A percentile compares a stretch with the other conserved stretches of the same genome.
These are phyloP conservation scores for Thymus mandschuricus DNA, from an alignment of 257 asterid genomes.

Conservation along the genomic window DNA sequence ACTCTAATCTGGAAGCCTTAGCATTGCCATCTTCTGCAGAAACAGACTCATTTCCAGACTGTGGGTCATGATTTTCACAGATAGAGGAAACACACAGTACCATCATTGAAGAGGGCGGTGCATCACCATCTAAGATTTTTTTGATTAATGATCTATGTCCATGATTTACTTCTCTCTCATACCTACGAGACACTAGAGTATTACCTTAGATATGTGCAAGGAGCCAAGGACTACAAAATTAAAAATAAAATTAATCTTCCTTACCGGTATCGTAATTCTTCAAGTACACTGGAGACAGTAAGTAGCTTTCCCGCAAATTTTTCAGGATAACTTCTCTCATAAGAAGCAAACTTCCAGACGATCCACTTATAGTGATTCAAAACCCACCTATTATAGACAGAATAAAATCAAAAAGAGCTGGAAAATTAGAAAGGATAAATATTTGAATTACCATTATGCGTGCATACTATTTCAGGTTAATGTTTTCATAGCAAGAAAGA, in stretches of 20 bases:
- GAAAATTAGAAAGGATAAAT: slow-evolving; percentile 18
- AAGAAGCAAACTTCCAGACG: slow-evolving; percentile 92
- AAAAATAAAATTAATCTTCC: slow-evolving; percentile 21
- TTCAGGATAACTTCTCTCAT: slow-evolving; percentile 81
- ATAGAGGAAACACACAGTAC: slow-evolving; percentile 84
- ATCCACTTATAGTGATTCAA: slow-evolving; percentile 92
- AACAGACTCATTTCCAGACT: slow-evolving; percentile 45
- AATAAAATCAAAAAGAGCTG: slow-evolving; percentile 16
- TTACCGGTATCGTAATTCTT: slow-evolving; percentile 87
- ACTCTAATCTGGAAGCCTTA: slow-evolving; percentile 58
- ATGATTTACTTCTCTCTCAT: slow-evolving; percentile 90
- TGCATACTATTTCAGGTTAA: background rate
- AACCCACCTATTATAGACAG: slow-evolving; percentile 68
- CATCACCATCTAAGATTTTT: slow-evolving; percentile 88
- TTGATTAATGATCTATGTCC: slow-evolving; percentile 93
- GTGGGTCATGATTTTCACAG: slow-evolving; percentile 42
- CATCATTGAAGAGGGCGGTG: slow-evolving; percentile 78
- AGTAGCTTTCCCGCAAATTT: slow-evolving; percentile 70
- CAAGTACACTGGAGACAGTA: slow-evolving; percentile 77
- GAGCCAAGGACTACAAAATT: slow-evolving; percentile 15
- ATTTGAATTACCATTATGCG: slow-evolving; percentile 1
- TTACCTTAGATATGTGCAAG: slow-evolving; percentile 23
- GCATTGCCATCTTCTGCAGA: slow-evolving; percentile 38
- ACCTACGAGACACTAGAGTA: slow-evolving; percentile 49
- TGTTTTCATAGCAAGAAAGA: slow-evolving; percentile 28